A percentile compares a stretch with the other conserved stretches of the same genome.
Conservation (phyloP, 2,329 filamentous ascomycete species). For the Colletotrichum sp. region DNA sequence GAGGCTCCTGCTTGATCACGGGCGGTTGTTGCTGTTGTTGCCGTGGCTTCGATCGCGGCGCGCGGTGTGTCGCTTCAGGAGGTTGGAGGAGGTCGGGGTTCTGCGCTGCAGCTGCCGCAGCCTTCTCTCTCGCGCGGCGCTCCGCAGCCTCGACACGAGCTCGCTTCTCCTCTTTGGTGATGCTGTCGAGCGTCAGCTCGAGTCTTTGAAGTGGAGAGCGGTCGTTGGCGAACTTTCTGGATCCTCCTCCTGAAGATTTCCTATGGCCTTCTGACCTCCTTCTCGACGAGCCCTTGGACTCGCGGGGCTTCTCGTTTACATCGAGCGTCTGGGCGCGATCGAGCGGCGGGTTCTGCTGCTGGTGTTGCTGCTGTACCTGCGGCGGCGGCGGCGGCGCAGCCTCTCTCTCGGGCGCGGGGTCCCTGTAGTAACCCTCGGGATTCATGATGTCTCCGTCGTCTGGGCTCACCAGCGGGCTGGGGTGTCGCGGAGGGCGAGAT, state of each 20-base stretch:
- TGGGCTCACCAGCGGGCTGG: slow-evolving; percentile 23
- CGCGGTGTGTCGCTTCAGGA: slow-evolving; percentile 25
- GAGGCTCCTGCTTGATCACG: slow-evolving; percentile 27
- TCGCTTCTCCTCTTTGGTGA: slow-evolving; percentile 95
- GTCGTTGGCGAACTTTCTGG: slow-evolving; percentile 74
- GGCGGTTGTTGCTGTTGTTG: slow-evolving; percentile 24
- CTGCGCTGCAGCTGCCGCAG: slow-evolving; percentile 38
- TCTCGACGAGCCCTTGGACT: not conserved
- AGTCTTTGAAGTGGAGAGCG: slow-evolving; percentile 92
- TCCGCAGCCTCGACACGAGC: slow-evolving; percentile 86
- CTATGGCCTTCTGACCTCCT: slow-evolving; percentile 30
- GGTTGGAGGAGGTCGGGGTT: slow-evolving; percentile 25
- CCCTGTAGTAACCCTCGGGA: slow-evolving; percentile 37
- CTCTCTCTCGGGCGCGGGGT: slow-evolving; percentile 8
- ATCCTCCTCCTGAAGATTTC: slow-evolving; percentile 43
- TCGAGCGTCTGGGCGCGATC: slow-evolving; percentile 34
- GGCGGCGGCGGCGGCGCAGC: slow-evolving; percentile 27
- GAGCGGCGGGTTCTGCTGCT: slow-evolving; percentile 27
- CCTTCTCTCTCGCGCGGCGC: slow-evolving; percentile 69
- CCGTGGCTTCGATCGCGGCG: slow-evolving; percentile 23
- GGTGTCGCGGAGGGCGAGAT: slow-evolving; percentile 30
- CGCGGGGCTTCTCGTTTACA: slow-evolving; percentile 19
- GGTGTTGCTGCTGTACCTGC: slow-evolving; percentile 23
- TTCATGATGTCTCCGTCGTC: slow-evolving; percentile 32
- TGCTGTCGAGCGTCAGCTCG: slow-evolving; percentile 87